phyloP scores from a whole-genome alignment of 768 basidiomycete species.

The Tylopilus felleus region DNA sequence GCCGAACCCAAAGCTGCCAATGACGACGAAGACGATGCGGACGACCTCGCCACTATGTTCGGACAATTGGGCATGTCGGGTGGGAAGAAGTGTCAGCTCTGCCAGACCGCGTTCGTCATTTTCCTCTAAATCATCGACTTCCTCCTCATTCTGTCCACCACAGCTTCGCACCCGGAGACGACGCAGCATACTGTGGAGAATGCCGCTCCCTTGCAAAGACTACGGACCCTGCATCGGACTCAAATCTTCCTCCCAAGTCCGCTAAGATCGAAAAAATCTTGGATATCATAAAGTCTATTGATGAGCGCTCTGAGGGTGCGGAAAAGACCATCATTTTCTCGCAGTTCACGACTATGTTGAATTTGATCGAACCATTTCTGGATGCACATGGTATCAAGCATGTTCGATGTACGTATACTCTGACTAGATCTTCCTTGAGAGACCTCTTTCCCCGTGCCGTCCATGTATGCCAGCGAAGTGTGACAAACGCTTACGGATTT shows the following conservation, averaged over 20 bases:
- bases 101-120: slow-evolving; percentile 60
- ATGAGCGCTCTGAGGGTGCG: slow-evolving; percentile 47
- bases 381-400: slow-evolving; percentile 61
- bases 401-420: slow-evolving; percentile 72
- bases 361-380: slow-evolving; percentile 85
- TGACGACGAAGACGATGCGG: slow-evolving; percentile 54
- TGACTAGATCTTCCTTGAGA: not conserved
- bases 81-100: slow-evolving; percentile 72
- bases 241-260: slow-evolving; percentile 58
- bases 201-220: slow-evolving; percentile 56
- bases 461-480: not conserved
- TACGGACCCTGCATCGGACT: slow-evolving; percentile 30
- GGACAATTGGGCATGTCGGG: slow-evolving; percentile 59
- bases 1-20: slow-evolving; percentile 61
- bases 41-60: slow-evolving; percentile 75
- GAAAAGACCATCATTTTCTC: slow-evolving; percentile 98
- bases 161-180: slow-evolving; percentile 19
- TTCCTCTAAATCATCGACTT: not conserved
- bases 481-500: slow-evolving; percentile 4
- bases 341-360: slow-evolving; percentile 86
- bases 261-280: slow-evolving; percentile 87
- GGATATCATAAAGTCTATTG: slow-evolving; percentile 64
- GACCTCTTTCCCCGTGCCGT: not conserved
- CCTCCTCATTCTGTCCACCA: not conserved
- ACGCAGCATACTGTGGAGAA: slow-evolving; percentile 49